Evolutionary conservation across 306 rosid genomes (phyloP), one percentile per base, ranked within the genome.

Genomic region (Mimosa pudica): DNA sequence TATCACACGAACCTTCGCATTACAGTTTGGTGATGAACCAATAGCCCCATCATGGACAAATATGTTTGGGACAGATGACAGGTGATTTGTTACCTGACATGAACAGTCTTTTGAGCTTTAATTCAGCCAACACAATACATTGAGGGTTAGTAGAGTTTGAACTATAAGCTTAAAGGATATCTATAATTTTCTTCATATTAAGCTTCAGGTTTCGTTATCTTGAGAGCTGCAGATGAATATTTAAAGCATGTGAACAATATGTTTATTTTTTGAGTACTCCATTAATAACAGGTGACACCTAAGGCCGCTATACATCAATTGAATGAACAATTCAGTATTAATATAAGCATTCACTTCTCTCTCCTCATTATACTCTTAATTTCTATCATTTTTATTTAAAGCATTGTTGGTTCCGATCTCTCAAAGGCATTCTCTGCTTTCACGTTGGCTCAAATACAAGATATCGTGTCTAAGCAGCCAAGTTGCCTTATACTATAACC

Each of bases 1-100:
- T 83, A 83, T 83, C 41, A 88, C 75, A 10, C 83, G 86, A 73
- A 88, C 84, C 77, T 88, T 83, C 4, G 76, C 91, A 68, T 77
- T 78, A 69, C 63, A 71, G 52, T 79, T 83, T 63, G 87, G 81
- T 30, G 83, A 76, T 35, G 87, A 84, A 36, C 87, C 87, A 81
- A 85, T n/a, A 13, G 85, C 84, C 4, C 86, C 87, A 18, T 88
- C 91, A 73, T 88, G 91, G 49, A 85, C 91, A 85, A 79, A 88
- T 9, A 88, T 69, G 68, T 83, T 74, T 70, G 83, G 71, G 69
- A 77, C 54, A 64, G 87, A 85, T 47, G 91, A 85, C 49, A 85
- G 41, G 77, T 85, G 88, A 85, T 48, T 84, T 4, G 85, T 76
- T 41, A 81, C 89, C 89, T 88, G 77, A 64, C 46, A 76, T 68